Conservation (phyloP, 2,329 filamentous ascomycete species). For the Ophiocordyceps australis region DNA sequence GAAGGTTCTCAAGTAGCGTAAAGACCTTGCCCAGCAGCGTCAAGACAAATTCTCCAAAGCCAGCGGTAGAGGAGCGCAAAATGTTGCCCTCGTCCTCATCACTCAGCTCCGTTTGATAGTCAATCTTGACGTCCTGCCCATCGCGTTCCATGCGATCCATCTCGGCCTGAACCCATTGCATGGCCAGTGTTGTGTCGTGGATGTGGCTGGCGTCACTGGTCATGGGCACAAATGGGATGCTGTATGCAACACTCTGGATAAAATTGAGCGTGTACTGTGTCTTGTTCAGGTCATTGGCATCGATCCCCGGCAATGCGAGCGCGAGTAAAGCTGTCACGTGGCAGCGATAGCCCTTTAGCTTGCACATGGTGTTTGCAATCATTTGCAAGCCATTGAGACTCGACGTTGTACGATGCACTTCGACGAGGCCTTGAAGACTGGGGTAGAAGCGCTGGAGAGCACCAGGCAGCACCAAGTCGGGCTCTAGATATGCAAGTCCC, state of each 20-base stretch:
- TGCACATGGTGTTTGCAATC: constrained; percentile 77
- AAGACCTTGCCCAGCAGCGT: constrained; percentile 89
- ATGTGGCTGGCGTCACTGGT: constrained; percentile 38
- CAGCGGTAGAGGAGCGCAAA: constrained; percentile 81
- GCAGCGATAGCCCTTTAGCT: constrained; percentile 89
- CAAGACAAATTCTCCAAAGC: constrained; percentile 81
- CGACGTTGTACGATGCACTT: constrained; percentile 90
- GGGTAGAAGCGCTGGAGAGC: constrained; percentile 93
- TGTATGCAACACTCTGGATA: constrained; percentile 90
- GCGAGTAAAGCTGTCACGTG: constrained; percentile 91
- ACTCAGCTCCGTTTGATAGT: constrained; percentile 65
- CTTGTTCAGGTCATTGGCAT: constrained; percentile 95
- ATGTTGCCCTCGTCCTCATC: constrained; percentile 81
- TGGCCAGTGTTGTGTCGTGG: constrained; percentile 58
- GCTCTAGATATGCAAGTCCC: constrained; percentile 77
- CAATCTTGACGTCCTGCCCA: constrained; percentile 67
- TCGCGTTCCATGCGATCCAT: constrained; percentile 87
- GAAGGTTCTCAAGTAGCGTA: constrained; percentile 84
- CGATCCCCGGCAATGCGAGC: constrained; percentile 82
- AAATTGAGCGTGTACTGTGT: constrained; percentile 88
- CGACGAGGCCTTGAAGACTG: constrained; percentile 86
- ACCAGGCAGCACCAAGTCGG: constrained; percentile 77
- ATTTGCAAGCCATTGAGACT: constrained; percentile 85
- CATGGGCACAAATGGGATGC: constrained; percentile 79
- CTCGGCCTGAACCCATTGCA: constrained; percentile 87